Evolutionary conservation across 139 green algal genomes (phyloP).

Genomic region (Chlamydomonas incerta): DNA sequence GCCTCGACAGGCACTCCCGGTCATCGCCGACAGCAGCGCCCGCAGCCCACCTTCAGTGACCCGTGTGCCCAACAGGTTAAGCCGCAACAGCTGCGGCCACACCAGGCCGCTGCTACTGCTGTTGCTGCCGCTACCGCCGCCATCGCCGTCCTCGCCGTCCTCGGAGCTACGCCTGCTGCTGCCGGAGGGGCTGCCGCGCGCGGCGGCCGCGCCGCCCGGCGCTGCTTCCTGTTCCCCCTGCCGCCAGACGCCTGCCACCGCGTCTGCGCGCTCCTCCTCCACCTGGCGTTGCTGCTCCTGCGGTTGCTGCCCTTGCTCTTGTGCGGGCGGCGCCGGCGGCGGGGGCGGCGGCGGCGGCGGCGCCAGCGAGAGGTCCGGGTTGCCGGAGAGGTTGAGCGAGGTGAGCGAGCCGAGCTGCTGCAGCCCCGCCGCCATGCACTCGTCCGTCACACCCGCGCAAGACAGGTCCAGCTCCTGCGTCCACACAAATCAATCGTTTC

Average conservation of each 20-base stretch:
- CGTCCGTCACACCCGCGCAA: neutral
- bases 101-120: neutral
- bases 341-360: neutral
- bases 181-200: neutral
- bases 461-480: slow-evolving; percentile 14
- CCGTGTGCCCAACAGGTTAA: slow-evolving; percentile 12
- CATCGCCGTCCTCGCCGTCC: neutral
- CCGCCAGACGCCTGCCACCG: neutral
- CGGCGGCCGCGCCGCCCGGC: neutral
- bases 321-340: neutral
- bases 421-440: neutral
- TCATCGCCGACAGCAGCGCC: neutral
- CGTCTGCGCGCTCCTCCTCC: neutral
- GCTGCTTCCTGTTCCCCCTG: neutral
- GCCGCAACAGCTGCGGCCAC: slow-evolving; percentile 15
- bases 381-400: slow-evolving; percentile 7
- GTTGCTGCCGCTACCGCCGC: neutral
- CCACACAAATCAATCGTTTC: neutral
- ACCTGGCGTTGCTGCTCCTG: neutral
- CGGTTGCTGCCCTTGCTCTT: neutral
- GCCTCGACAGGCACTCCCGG: neutral
- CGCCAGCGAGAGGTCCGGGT: neutral
- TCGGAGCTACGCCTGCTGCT: neutral
- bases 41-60: slow-evolving; percentile 8
- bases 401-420: slow-evolving; percentile 26